A percentile compares a stretch with the other conserved stretches of the same genome.
These are phyloP conservation scores for Moesziomyces sp. DNA, from an alignment of 1,284 basidiomycete species.

Conservation along the genomic window DNA sequence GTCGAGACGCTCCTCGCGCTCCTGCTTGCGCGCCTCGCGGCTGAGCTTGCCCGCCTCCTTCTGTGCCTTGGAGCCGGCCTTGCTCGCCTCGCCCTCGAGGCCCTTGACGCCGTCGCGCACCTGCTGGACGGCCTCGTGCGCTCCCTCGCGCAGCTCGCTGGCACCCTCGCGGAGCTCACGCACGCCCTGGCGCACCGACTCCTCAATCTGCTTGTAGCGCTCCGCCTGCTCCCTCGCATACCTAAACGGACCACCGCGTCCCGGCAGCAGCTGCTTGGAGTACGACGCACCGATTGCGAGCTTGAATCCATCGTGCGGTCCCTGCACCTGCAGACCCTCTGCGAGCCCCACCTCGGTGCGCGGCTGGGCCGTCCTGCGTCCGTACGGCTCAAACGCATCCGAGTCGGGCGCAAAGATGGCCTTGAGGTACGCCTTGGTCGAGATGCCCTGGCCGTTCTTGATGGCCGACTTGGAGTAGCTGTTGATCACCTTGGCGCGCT, in stretches of 20 bases:
- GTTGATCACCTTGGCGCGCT: constrained; percentile 70
- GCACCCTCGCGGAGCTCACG: constrained; percentile 20
- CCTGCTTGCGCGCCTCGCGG: constrained; percentile 63
- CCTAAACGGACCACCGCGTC: constrained; percentile 57
- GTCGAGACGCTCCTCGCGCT: constrained; percentile 65
- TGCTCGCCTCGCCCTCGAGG: constrained; percentile 49
- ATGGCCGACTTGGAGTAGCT: constrained; percentile 53
- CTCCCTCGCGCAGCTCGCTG: constrained; percentile 29
- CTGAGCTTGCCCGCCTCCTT: constrained; percentile 52
- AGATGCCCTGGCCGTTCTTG: constrained; percentile 63
- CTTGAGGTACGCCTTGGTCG: constrained; percentile 69
- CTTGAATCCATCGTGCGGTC: constrained; percentile 69
- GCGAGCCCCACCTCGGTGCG: constrained; percentile 35
- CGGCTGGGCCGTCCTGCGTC: constrained; percentile 68
- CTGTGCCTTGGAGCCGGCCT: constrained; percentile 47
- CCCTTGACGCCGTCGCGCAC: constrained; percentile 38
- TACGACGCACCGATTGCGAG: constrained; percentile 71
- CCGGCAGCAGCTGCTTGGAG: constrained; percentile 68
- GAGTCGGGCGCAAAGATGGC: constrained; percentile 69
- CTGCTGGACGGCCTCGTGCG: constrained; percentile 39
- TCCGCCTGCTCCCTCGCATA: constrained; percentile 66
- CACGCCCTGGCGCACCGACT: constrained; percentile 30
- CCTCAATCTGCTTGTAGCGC: constrained; percentile 64
- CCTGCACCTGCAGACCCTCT: constrained; percentile 56
- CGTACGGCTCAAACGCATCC: constrained; percentile 58